These are phyloP conservation scores for Yarrowia osloensis DNA, from an alignment of 805 yeast genomes.

Conservation along the genomic window DNA sequence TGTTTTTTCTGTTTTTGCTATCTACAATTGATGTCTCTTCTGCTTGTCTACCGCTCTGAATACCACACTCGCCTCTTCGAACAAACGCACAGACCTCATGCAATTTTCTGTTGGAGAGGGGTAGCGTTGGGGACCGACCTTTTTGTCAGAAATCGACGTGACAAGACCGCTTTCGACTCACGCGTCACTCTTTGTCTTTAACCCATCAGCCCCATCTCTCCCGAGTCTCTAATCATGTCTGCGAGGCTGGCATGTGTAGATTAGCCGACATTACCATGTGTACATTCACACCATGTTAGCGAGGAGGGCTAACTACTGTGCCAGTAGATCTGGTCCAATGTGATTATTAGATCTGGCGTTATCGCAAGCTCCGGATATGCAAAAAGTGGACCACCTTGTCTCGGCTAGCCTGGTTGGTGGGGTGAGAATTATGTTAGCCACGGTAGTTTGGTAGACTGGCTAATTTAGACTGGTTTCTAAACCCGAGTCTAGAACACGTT, in stretches of 20 bases:
- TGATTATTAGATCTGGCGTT: not conserved
- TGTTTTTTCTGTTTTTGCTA: no score
- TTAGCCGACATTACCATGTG: not conserved
- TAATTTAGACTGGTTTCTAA: not conserved
- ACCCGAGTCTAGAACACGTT: slow-evolving; percentile 22
- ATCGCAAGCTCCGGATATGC: not conserved
- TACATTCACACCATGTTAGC: not conserved
- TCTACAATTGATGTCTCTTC: no score
- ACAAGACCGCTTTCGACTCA: not conserved
- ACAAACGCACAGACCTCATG: not conserved
- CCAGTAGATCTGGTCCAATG: not conserved
- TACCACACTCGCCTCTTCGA: no score
- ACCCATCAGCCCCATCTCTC: not conserved
- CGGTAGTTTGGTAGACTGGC: not conserved
- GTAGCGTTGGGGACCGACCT: not conserved
- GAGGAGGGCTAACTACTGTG: not conserved
- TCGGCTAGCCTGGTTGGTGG: not conserved
- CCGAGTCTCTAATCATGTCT: no score
- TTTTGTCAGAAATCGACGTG: not conserved
- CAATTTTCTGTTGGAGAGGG: not conserved
- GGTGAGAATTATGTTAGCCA: not conserved
- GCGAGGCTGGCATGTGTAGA: not conserved
- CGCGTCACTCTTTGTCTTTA: not conserved
- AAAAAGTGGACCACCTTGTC: not conserved
- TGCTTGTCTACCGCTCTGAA: no score